Evolutionary conservation across 208 protist genomes (phyloP), one percentile per base, ranked within the genome.

Genomic region (Trypanosoma mega): DNA sequence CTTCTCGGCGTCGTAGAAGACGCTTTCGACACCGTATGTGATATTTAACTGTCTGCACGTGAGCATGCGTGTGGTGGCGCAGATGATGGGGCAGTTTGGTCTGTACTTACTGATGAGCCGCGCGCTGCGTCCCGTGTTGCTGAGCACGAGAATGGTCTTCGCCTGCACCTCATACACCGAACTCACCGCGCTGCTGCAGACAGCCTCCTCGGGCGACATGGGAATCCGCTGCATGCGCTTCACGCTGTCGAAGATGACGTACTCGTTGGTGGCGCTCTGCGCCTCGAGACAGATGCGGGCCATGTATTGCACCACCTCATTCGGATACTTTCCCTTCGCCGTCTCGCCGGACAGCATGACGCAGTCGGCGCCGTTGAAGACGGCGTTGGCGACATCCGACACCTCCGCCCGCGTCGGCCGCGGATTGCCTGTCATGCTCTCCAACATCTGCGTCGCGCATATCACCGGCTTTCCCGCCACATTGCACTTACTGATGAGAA

Each of bases 271-370:
- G 16, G 87, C 87, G 51, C 78, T 87, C 60, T 96, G 90, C 27
- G 85, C 87, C 72, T 92, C 84, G 0, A 90, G 55, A 72, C 87
- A 92, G 64, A 99, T 98, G 39, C 85, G 82, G 0, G 81, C 76
- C 97, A 99, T 99, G 66, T 96, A 97, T 65, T 87, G 59, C 2
- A 99, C 97, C 30, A 98, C 89, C 63, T 97, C 96, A 51, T 95
- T 81, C 31, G 97, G 97, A 74, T 98, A 99, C 41, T 94, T 79
- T 33, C 98, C 97, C 63, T 98, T 98, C 6, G 98, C 98, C 43
- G 98, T 99, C 78, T 99, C 98, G 59, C 98, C 98, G 20, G 90
- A 98, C 9, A 99, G 87, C 98, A 99, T 99, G 30, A 99, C 98
- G 77, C 90, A 97, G 85, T 99, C 98, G 6, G 98, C 97, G 41